Conservation (phyloP, 768 basidiomycete species). For the Suillus decipiens region DNA sequence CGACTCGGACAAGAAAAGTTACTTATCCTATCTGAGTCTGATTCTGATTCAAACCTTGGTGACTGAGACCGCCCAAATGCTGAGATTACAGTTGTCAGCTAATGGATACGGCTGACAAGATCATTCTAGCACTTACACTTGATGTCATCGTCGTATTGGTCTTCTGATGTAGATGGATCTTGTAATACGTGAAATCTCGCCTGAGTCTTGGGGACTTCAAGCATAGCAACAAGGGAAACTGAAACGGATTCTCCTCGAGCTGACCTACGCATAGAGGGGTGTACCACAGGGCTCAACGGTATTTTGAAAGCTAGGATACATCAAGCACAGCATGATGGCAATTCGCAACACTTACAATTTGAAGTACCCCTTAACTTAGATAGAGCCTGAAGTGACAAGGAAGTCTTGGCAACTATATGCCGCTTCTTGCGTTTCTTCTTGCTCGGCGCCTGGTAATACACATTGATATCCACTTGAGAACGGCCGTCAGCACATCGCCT, state of each 20-base stretch:
- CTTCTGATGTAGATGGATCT: not conserved
- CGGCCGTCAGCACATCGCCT: constrained; percentile 22
- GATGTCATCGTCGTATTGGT: not conserved
- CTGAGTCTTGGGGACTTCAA: constrained; percentile 17
- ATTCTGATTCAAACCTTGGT: not conserved
- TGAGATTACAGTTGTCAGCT: not conserved
- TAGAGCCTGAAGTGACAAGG: constrained; percentile 55
- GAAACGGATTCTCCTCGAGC: constrained; percentile 16
- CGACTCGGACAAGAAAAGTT: not conserved
- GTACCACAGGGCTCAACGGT: constrained; percentile 38
- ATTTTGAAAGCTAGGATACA: constrained; percentile 42
- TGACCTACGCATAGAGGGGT: constrained; percentile 8
- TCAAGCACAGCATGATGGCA: constrained; percentile 12
- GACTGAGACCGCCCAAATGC: not conserved
- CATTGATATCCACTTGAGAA: constrained; percentile 51
- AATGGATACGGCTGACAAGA: not conserved
- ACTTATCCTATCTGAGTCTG: not conserved
- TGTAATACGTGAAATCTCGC: not conserved
- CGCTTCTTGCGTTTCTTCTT: constrained; percentile 65
- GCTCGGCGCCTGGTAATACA: constrained; percentile 59
- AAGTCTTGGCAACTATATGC: constrained; percentile 52
- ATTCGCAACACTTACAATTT: constrained; percentile 38
- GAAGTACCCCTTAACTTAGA: constrained; percentile 48
- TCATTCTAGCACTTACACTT: not conserved
- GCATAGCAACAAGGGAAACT: constrained; percentile 21